Evolutionary conservation across 495 filamentous ascomycete genomes (phyloP).

Genomic region (Friedmanniomyces endolithicus): DNA sequence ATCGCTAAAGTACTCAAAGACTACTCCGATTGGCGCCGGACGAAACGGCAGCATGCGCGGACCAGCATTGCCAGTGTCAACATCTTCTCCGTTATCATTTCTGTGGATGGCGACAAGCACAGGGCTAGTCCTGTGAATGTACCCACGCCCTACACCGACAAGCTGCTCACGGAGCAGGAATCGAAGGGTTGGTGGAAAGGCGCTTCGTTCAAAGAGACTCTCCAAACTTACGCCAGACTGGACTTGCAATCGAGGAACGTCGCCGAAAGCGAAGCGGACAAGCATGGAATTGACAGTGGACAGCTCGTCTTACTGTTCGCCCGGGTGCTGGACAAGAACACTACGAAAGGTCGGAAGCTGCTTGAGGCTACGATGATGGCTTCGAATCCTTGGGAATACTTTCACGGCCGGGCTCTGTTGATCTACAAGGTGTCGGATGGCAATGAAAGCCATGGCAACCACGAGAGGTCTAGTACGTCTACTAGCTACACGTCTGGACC

Average conservation of each 20-base stretch:
- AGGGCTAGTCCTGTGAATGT: not conserved
- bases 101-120: not conserved
- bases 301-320: not conserved
- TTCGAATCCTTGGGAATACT: not conserved
- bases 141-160: not conserved
- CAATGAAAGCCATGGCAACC: not conserved
- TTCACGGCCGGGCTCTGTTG: not conserved
- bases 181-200: conserved; percentile 2
- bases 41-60: conserved; percentile 17
- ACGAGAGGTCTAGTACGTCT: not conserved
- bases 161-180: not conserved
- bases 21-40: not conserved
- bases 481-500: not conserved
- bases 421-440: not conserved
- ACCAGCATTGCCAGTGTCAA: not conserved
- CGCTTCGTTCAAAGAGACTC: not conserved
- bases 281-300: not conserved
- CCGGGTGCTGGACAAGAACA: not conserved
- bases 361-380: not conserved
- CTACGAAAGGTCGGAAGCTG: not conserved
- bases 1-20: not conserved
- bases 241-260: not conserved
- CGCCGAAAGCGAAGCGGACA: not conserved
- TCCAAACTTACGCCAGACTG: not conserved
- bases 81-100: not conserved